Base-by-base conservation (phyloP, 306 rosid genomes). In the Potentilla sterilis region DNA sequence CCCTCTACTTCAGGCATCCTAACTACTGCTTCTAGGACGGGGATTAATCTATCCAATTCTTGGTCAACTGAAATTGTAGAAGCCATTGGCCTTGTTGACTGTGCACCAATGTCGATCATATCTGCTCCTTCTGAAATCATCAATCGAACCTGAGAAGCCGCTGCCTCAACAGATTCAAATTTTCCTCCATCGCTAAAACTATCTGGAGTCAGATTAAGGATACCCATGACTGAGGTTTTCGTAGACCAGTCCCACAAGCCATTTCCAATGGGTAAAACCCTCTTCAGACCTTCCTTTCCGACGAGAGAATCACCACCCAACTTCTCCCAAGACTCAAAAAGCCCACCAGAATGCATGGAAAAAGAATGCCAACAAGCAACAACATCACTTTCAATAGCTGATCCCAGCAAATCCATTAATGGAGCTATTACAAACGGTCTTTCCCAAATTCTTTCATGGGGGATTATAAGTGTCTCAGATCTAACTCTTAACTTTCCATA, bases 381-480 rank as follows among this genome's bases (percentile, higher is more conserved):
- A 37, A 85, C 80, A 76, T 95, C 92, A 38, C 74, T 81, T 65
- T 90, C 97, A 71, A 82, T 68, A 83, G 77, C 78, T 48, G 88
- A 84, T 79, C 97, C 98, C 65, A 89, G 73, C 75, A 95, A 84
- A 84, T 92, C 98, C 73, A 95, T 76, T 82, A 95, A 48, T 75
- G 98, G 98, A 67, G 97, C 98, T 84, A 95, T 74, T 38, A 95
- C 97, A 84, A 95, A 95, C 1, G 97, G 97, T 67, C 97, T 84
- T 70, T 95, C 99, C 99, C 97, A 90, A 75, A 90, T 92, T 86
- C 93, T 88, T 87, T 92, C 97, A 62, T 95, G 97, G 47, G 99
- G 97, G 69, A 95, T 76, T 0, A 77, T 84, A 70, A 95, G 97
- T 69, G 86, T 78, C 67, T 88, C 87, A 24, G 97, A 92, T 37